Evolutionary conservation across 805 yeast genomes (phyloP), one percentile per base, ranked within the genome.

Genomic region (Candida rishiriensis): DNA sequence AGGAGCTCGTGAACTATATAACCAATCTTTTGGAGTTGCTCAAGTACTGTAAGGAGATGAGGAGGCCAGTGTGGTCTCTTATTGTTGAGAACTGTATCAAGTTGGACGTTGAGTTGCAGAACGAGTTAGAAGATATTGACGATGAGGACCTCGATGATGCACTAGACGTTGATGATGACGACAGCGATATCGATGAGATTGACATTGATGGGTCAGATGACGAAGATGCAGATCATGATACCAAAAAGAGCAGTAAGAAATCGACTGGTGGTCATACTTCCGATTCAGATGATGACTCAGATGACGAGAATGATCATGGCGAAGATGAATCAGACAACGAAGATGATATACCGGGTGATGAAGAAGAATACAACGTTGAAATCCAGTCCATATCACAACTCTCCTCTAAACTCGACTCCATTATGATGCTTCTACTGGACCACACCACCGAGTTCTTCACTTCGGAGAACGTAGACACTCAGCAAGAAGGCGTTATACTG

Each of bases 21-120:
- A 60, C 69, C 21, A 89, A 91, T 60, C 60, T 87, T 39, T 66
- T 90, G 41, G 59, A 59, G 21, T 61, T 87, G 26, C 67, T 81
- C 31, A 70, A 72, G 10, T 90, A 91, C 63, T 86, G 93, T 50
- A 78, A 80, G 3, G 97, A 89, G 53, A 67, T 89, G 50, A 80
- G 82, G 53, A 75, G 75, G 50, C 79, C 79, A 38, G 72, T 87
- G 7, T 90, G 97, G 97, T 82, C 85, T 17, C 64, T 87, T 46
- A 72, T 90, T 13, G 69, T 89, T 34, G 96, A 91, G 62, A 78
- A 81, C 49, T 75, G 86, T 44, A 88, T 93, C 47, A 85, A 87
- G 51, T 71, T 93, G 38, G 99, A 91, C 64, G 97, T 90, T 5
- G 98, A 89, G 63, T 71, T 90, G 45, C 96, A 88, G 57, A 88